Percentiles rank a stretch among this genome's conserved stretches.
Conservation (phyloP, 371 early-diverging fungal genomes). For the Apophysomyces elegans region DNA sequence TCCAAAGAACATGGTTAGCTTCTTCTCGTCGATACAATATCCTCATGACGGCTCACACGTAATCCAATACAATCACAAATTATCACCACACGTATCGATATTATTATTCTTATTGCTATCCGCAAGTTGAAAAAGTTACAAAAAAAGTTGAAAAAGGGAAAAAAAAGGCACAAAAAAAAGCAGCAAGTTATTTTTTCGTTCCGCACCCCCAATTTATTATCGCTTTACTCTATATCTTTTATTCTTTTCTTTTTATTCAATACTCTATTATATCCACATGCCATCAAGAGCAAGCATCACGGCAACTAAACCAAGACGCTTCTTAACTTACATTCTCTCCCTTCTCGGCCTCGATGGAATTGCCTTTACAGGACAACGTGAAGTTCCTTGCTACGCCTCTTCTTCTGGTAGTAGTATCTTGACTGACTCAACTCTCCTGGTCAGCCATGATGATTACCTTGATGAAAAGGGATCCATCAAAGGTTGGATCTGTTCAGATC, state of each 20-base stretch:
- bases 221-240: slow-evolving; percentile 1
- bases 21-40: slow-evolving; percentile 12
- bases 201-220: neutral
- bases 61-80: slow-evolving; percentile 10
- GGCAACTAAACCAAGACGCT: slow-evolving; percentile 17
- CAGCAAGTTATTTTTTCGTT: slow-evolving; percentile 6
- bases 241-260: too few species aligned
- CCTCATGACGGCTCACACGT: slow-evolving; percentile 19
- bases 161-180: slow-evolving; percentile 21
- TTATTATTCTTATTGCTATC: slow-evolving; percentile 15
- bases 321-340: slow-evolving; percentile 21
- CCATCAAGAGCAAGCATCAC: slow-evolving; percentile 12
- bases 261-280: neutral
- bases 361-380: slow-evolving; percentile 13
- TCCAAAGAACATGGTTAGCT: slow-evolving; percentile 17
- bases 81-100: neutral
- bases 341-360: slow-evolving; percentile 25
- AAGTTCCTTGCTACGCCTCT: slow-evolving; percentile 5
- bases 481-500: slow-evolving; percentile 17
- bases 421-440: slow-evolving; percentile 31
- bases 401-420: slow-evolving; percentile 12
- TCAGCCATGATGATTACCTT: slow-evolving; percentile 16
- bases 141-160: slow-evolving; percentile 15
- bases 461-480: slow-evolving; percentile 15
- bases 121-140: slow-evolving; percentile 4